Evolutionary conservation across 352 stramenopile species (phyloP), one percentile per base, ranked within the genome.

Genomic region (Phytophthora europaea): DNA sequence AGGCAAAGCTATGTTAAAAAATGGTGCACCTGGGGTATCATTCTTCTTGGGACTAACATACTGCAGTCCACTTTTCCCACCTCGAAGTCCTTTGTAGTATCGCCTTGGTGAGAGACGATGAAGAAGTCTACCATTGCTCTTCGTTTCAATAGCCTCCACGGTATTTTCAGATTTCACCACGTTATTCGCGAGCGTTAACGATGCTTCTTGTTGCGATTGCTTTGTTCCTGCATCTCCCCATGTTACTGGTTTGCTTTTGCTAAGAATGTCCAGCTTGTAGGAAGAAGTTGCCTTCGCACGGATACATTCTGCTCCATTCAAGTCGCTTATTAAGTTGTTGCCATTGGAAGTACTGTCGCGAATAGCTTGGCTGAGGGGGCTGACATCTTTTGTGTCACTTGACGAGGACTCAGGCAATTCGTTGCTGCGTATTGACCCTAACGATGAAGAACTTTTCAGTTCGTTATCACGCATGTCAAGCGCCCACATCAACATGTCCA

Each of bases 401-500:
- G 28, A 22, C 3, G 62, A 72, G 18, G 36, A 15, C 2, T 57
- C 68, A 4, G 50, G 51, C 12, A 72, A 34, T 18, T 53, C 47
- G 7, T 59, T 52, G 45, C 23, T 54, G 36, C 13, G 43, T 53
- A 33, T 70, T 13, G 23, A 22, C 2, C 22, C 23, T n/a, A 50
- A 8, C 4, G 36, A 60, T 7, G 51, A 22, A 53, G 69, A 51
- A 16, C 23, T 15, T 48, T 26, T 67, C 2, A 54, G 26, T 31
- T 79, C 67, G 58, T 69, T 58, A 16, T 73, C 57, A n/a, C 72
- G 69, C 63, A 61, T 60, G 26, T 63, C 38, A 8, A 79, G 13
- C 4, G 73, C 76, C 64, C 69, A 74, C n/a, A 70, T 57, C 15
- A 83, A 51, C n/a, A 83, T 50, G 22, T 69, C 61, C 1, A 18